phyloP scores from a whole-genome alignment of 1,139 yeast species.

The Kodamaea ohmeri region DNA sequence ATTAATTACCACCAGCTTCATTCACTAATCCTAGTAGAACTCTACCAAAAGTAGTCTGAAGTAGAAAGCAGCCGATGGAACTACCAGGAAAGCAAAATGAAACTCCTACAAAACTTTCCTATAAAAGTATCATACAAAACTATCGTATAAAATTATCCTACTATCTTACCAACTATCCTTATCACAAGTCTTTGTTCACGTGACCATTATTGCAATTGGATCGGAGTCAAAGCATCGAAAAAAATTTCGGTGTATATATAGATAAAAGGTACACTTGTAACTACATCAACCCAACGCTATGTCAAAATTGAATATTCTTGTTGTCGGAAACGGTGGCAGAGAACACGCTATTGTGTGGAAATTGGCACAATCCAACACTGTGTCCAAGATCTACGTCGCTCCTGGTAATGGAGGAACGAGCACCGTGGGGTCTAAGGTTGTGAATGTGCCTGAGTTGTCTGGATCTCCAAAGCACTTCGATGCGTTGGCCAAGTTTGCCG shows the following conservation, averaged over 20 bases:
- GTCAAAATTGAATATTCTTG: conserved; percentile 58
- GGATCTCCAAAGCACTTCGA: conserved; percentile 57
- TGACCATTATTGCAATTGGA: conserved; percentile 2
- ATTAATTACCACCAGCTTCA: too few relatives aligned
- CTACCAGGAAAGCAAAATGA: too few relatives aligned
- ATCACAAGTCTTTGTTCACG: conserved; percentile 1
- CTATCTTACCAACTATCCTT: too few relatives aligned
- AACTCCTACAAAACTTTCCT: too few relatives aligned
- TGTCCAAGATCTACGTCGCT: conserved; percentile 77
- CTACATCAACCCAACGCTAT: conserved; percentile 9
- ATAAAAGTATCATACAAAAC: too few relatives aligned
- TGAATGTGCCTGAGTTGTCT: conserved; percentile 67
- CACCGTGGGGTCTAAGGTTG: conserved; percentile 45
- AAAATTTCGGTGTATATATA: conserved; percentile 8
- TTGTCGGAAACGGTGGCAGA: conserved; percentile 98
- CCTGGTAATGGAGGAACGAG: conserved; percentile 97
- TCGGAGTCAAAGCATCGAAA: conserved; percentile 17
- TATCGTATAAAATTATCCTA: too few relatives aligned
- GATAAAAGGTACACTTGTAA: background rate
- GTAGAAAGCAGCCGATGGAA: too few relatives aligned
- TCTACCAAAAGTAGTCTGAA: too few relatives aligned
- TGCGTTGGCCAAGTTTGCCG: conserved; percentile 65
- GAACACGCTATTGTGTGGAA: conserved; percentile 97
- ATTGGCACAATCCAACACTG: conserved; percentile 73
- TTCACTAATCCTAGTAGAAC: too few relatives aligned